Evolutionary conservation across 805 yeast species (phyloP).

Genomic region (Allodekkera sacchari): DNA sequence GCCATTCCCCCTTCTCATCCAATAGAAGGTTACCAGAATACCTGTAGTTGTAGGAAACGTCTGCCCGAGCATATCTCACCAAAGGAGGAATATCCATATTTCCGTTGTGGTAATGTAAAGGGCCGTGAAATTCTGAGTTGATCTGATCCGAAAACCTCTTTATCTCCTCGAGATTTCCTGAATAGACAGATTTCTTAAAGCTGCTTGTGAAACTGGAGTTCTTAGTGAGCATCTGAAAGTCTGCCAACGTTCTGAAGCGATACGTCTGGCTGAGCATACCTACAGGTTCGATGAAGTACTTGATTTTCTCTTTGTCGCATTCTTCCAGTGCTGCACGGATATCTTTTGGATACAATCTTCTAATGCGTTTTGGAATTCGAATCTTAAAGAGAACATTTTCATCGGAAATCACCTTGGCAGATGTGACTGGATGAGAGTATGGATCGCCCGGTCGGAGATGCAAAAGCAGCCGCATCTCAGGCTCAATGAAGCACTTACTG

Average conservation of each 20-base stretch:
- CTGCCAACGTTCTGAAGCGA: conserved; percentile 79
- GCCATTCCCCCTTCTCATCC: conserved; percentile 46
- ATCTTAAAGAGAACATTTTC: conserved; percentile 56
- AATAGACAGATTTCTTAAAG: conserved; percentile 31
- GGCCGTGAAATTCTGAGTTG: conserved; percentile 7
- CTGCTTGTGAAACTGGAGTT: conserved; percentile 41
- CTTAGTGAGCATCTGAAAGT: conserved; percentile 67
- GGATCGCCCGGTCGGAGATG: conserved; percentile 26
- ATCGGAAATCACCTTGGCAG: conserved; percentile 35
- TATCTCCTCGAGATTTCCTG: conserved; percentile 34
- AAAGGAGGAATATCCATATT: conserved; percentile 75
- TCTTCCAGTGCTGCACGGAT: conserved; percentile 34
- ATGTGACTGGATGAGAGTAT: conserved; percentile 53
- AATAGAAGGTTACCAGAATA: conserved; percentile 66
- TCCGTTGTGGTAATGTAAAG: conserved; percentile 13
- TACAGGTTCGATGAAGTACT: conserved; percentile 45
- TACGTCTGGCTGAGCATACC: conserved; percentile 62
- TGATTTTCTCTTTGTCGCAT: conserved; percentile 23
- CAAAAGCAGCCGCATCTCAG: conserved; percentile 21
- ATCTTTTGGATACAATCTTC: conserved; percentile 33
- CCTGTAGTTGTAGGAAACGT: conserved; percentile 69
- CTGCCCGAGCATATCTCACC: conserved; percentile 68
- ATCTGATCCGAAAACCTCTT: conserved; percentile 28
- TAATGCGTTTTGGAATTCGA: conserved; percentile 46
- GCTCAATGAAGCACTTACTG: conserved; percentile 32